A percentile compares a stretch with the other conserved stretches of the same genome.
phyloP scores from a whole-genome alignment of 345 rosid genomes.

The Populus deltoides region DNA sequence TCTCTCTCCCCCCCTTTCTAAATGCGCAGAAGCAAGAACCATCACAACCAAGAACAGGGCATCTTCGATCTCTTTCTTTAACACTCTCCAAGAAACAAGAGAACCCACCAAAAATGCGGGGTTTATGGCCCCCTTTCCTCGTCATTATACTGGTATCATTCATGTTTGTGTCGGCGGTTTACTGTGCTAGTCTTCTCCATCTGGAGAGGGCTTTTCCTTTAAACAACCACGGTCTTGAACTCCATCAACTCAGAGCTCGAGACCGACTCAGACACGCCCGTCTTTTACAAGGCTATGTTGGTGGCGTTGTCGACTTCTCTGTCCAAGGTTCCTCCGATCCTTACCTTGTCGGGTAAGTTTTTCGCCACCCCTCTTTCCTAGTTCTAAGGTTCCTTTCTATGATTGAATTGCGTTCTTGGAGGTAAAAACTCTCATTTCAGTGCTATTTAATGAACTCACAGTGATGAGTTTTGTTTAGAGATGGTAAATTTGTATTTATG shows the following conservation, averaged over 20 bases:
- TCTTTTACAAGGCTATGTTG: conserved; percentile 50
- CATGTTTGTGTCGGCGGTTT: conserved; percentile 28
- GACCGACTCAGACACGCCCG: conserved; percentile 74
- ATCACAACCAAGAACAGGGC: conserved; percentile 5
- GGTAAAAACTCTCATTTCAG: neutral
- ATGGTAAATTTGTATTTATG: neutral
- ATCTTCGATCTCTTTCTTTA: conserved; percentile 10
- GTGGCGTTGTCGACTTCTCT: conserved; percentile 65
- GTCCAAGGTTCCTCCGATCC: conserved; percentile 87
- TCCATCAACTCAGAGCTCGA: conserved; percentile 56
- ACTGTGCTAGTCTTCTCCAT: conserved; percentile 43
- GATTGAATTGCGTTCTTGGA: conserved; percentile 4
- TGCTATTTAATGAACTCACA: neutral
- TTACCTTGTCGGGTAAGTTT: conserved; percentile 66
- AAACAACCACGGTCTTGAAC: conserved; percentile 38
- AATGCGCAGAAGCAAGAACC: conserved; percentile 39
- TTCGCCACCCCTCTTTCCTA: neutral
- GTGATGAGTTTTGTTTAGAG: neutral
- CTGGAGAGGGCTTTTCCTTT: conserved; percentile 69
- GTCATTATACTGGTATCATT: conserved; percentile 15
- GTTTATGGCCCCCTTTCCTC: conserved; percentile 15
- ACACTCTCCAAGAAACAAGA: neutral
- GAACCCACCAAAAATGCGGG: conserved; percentile 31
- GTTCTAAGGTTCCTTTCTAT: neutral
- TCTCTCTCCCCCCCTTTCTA: conserved; percentile 12